Conservation (phyloP, 164 flowering plant genomes). For the Cinnamomum micranthum region DNA sequence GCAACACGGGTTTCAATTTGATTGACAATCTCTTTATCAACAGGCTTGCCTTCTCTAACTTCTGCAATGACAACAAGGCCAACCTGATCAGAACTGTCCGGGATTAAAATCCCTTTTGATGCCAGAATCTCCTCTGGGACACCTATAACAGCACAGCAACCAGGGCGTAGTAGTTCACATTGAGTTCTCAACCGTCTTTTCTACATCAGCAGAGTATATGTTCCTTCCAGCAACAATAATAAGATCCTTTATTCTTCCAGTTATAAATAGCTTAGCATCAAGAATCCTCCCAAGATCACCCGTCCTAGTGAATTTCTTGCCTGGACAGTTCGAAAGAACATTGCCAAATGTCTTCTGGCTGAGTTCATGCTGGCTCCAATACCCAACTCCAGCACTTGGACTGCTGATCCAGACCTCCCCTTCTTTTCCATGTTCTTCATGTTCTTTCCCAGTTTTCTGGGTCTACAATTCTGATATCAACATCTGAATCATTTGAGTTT, state of each 20-base stretch:
- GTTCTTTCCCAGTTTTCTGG: conserved; percentile 59
- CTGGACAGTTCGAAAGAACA: conserved; percentile 35
- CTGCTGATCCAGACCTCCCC: conserved; percentile 89
- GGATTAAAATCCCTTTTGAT: conserved; percentile 51
- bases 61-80: conserved; percentile 82
- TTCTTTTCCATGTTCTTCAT: conserved; percentile 53
- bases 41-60: conserved; percentile 60
- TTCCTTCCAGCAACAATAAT: conserved; percentile 78
- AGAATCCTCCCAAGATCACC: conserved; percentile 73
- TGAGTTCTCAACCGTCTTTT: conserved; percentile 72
- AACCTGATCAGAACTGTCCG: conserved; percentile 64
- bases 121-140: conserved; percentile 66
- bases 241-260: conserved; percentile 85
- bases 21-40: conserved; percentile 38
- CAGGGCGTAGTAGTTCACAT: conserved; percentile 60
- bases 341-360: conserved; percentile 56
- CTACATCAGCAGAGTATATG: conserved; percentile 72
- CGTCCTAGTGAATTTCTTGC: conserved; percentile 51
- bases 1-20: conserved; percentile 50
- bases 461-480: conserved; percentile 61
- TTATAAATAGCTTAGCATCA: conserved; percentile 61
- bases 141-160: conserved; percentile 81
- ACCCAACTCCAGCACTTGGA: conserved; percentile 80
- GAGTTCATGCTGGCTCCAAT: conserved; percentile 64
- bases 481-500: conserved; percentile 37